phyloP scores from a whole-genome alignment of 2,329 filamentous ascomycete species.

The Penicillium sp. region DNA sequence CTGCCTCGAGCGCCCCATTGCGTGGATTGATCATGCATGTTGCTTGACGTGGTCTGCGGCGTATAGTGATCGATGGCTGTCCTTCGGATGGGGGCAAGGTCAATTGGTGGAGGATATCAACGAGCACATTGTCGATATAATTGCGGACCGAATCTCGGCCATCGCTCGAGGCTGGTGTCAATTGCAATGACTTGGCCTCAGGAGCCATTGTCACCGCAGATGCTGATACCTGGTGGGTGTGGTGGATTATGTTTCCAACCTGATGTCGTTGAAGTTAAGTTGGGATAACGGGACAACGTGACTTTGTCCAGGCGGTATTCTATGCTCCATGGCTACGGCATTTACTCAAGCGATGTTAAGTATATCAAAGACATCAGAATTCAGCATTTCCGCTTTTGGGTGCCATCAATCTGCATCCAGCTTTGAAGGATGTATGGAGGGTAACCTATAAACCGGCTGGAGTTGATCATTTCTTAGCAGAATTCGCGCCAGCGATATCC shows the following conservation, averaged over 20 bases:
- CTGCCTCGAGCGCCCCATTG: constrained; percentile 38
- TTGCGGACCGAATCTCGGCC: constrained; percentile 29
- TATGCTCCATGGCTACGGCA: background rate
- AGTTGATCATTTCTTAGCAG: background rate
- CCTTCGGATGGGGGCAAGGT: constrained; percentile 35
- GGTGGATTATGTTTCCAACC: background rate
- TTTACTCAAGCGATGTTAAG: background rate
- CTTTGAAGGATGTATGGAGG: background rate
- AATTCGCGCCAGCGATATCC: background rate
- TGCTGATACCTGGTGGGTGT: background rate
- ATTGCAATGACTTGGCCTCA: background rate
- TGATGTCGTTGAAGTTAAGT: background rate
- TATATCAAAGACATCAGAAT: background rate
- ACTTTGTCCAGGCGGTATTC: background rate
- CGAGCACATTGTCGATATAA: constrained; percentile 41
- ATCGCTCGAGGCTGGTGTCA: constrained; percentile 12
- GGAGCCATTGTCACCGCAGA: constrained; percentile 12
- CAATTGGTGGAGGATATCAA: constrained; percentile 34
- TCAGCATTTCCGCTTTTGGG: background rate
- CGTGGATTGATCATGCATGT: constrained; percentile 38
- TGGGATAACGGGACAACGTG: constrained; percentile 7
- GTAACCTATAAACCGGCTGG: background rate
- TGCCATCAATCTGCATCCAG: background rate
- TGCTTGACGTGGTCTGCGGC: constrained; percentile 31
- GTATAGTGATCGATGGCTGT: constrained; percentile 38